A percentile compares a stretch with the other conserved stretches of the same genome.
Evolutionary conservation across 176 grass and related monocot genomes (phyloP).

Genomic region (Melocanna baccifera): DNA sequence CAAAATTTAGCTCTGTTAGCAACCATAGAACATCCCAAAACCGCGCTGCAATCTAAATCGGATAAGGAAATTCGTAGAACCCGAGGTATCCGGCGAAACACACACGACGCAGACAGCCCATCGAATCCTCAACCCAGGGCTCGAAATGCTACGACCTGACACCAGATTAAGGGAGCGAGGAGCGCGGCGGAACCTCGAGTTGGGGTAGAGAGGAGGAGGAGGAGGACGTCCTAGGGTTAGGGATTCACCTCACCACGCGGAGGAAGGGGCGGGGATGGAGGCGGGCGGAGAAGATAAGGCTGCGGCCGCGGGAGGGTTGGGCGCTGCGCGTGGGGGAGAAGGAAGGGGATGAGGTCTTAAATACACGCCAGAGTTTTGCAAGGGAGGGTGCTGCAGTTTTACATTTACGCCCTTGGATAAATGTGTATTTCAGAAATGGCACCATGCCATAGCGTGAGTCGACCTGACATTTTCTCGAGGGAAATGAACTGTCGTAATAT

Average conservation of each 20-base stretch:
- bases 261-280: not conserved
- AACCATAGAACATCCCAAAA: not conserved
- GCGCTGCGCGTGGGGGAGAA: not conserved
- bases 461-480: no score
- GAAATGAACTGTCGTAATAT: no score
- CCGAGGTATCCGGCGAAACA: not conserved
- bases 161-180: not conserved
- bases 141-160: not conserved
- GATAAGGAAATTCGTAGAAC: not conserved
- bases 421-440: not conserved
- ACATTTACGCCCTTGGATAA: not conserved
- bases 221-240: not conserved
- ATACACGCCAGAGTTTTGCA: slow-evolving; percentile 38
- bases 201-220: not conserved
- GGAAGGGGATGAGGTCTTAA: slow-evolving; percentile 38
- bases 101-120: not conserved
- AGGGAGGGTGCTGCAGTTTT: not conserved
- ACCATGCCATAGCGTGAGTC: fast-evolving
- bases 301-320: slow-evolving; percentile 25
- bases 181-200: not conserved
- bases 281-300: slow-evolving; percentile 54
- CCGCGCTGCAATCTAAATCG: not conserved
- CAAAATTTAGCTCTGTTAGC: not conserved
- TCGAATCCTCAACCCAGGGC: not conserved
- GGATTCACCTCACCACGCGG: slow-evolving; percentile 16